Evolutionary conservation across 2,329 filamentous ascomycete genomes (phyloP).

Genomic region (Phoma sp.): DNA sequence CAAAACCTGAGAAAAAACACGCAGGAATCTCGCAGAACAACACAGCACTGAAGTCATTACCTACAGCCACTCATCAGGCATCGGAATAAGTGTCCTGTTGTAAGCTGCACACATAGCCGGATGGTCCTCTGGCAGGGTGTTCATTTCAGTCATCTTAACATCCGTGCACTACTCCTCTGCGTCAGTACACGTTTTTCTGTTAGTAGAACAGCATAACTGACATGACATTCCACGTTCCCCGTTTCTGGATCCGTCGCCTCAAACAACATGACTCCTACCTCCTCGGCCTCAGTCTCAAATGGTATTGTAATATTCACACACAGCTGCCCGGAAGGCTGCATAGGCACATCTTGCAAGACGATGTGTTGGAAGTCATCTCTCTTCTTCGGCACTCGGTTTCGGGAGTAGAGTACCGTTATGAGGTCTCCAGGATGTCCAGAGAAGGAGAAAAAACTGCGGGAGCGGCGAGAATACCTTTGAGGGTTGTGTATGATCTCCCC

Average conservation of each 20-base stretch:
- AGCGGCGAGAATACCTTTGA: constrained; percentile 9
- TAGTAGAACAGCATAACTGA: not conserved
- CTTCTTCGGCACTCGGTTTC: constrained; percentile 10
- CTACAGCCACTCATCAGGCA: constrained; percentile 13
- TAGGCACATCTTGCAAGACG: constrained; percentile 11
- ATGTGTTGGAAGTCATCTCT: constrained; percentile 11
- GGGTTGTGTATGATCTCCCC: constrained; percentile 15
- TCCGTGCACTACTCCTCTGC: constrained; percentile 13
- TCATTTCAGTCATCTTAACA: constrained; percentile 10
- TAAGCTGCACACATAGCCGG: constrained; percentile 16
- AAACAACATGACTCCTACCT: constrained; percentile 19
- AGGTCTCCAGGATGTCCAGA: constrained; percentile 17
- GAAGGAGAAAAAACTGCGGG: constrained; percentile 15
- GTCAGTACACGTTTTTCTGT: not conserved
- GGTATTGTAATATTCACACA: constrained; percentile 17
- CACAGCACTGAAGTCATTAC: not conserved
- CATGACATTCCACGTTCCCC: constrained; percentile 8
- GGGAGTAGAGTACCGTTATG: constrained; percentile 13
- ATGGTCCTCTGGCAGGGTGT: constrained; percentile 12
- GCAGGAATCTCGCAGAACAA: too few species aligned
- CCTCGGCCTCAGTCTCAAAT: constrained; percentile 8
- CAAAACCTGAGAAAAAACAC: too few species aligned
- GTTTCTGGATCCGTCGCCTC: constrained; percentile 15
- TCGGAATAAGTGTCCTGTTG: constrained; percentile 13
- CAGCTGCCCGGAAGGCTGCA: constrained; percentile 16